phyloP scores from a whole-genome alignment of 78 protist genomes.

The Ministeria vibrans region DNA sequence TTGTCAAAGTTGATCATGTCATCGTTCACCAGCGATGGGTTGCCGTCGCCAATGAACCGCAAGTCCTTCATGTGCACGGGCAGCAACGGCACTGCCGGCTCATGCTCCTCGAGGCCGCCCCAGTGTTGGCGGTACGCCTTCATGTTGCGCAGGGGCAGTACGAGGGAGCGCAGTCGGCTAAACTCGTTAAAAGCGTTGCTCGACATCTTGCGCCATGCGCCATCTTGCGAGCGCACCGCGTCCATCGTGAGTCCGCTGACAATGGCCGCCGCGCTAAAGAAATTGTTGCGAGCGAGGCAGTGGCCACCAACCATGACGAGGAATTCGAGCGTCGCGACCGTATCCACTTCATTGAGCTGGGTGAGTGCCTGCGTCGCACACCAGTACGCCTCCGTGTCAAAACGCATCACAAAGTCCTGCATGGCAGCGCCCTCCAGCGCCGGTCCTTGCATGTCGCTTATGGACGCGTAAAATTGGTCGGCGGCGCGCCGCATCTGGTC shows the following conservation, averaged over 20 bases:
- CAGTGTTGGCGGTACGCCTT: conserved; percentile 1
- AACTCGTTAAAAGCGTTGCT: background rate
- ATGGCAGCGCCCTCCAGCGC: background rate
- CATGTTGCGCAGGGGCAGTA: background rate
- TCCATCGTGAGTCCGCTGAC: background rate
- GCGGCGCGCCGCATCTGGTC: conserved; percentile 12
- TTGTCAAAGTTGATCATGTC: conserved; percentile 19
- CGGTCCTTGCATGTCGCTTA: background rate
- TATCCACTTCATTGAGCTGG: conserved; percentile 1
- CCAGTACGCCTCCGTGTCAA: conserved; percentile 4
- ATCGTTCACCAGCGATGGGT: background rate
- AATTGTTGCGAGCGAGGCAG: conserved; percentile 14
- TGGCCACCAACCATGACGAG: conserved; percentile 5
- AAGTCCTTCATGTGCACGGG: conserved; percentile 29
- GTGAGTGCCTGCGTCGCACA: too few relatives aligned
- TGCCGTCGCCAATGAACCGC: conserved; percentile 24
- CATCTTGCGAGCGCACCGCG: background rate
- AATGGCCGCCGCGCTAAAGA: background rate
- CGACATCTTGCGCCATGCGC: background rate
- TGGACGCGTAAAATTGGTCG: background rate
- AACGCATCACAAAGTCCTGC: conserved; percentile 5
- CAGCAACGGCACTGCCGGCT: conserved; percentile 9
- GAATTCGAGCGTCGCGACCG: background rate
- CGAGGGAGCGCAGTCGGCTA: background rate
- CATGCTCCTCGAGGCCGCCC: too few relatives aligned